These are phyloP conservation scores for Cordyceps cateniannulata DNA, from an alignment of 2,329 filamentous ascomycete species.

Conservation along the genomic window DNA sequence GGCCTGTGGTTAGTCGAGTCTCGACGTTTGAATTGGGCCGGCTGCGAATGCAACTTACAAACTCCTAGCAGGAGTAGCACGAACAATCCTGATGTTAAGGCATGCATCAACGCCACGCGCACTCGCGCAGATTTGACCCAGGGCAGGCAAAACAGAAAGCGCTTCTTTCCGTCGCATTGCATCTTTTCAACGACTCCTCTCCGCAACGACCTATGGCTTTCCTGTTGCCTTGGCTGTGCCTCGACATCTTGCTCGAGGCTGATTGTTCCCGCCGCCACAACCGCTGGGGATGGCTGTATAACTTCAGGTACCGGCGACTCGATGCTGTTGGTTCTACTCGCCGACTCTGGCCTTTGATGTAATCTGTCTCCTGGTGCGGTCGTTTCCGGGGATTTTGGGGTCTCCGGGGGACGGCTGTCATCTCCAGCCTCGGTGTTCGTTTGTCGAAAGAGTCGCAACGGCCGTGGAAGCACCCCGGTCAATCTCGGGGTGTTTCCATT, in stretches of 20 bases:
- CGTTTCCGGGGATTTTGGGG: slow-evolving; percentile 10
- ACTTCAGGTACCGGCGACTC: background rate
- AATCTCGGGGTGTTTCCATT: background rate
- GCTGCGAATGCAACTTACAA: slow-evolving; percentile 47
- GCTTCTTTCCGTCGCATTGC: slow-evolving; percentile 19
- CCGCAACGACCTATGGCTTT: background rate
- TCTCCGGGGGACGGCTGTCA: slow-evolving; percentile 22
- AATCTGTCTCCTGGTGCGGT: no score
- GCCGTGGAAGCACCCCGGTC: background rate
- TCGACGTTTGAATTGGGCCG: background rate
- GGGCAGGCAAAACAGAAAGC: slow-evolving; percentile 49
- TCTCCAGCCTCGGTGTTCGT: background rate
- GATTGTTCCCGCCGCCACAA: background rate
- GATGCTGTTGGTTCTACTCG: slow-evolving; percentile 14
- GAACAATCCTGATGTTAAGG: slow-evolving; percentile 59
- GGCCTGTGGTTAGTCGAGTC: background rate
- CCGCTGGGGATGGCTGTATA: background rate
- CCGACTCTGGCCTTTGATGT: background rate
- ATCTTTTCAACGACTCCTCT: background rate
- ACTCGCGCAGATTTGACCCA: slow-evolving; percentile 48
- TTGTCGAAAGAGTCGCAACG: background rate
- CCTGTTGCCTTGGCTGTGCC: background rate
- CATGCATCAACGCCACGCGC: slow-evolving; percentile 50
- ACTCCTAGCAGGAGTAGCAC: slow-evolving; percentile 52
- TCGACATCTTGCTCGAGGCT: background rate